Evolutionary conservation across 352 stramenopile genomes (phyloP), one percentile per base, ranked within the genome.

Genomic region (Phytophthora tentaculata): DNA sequence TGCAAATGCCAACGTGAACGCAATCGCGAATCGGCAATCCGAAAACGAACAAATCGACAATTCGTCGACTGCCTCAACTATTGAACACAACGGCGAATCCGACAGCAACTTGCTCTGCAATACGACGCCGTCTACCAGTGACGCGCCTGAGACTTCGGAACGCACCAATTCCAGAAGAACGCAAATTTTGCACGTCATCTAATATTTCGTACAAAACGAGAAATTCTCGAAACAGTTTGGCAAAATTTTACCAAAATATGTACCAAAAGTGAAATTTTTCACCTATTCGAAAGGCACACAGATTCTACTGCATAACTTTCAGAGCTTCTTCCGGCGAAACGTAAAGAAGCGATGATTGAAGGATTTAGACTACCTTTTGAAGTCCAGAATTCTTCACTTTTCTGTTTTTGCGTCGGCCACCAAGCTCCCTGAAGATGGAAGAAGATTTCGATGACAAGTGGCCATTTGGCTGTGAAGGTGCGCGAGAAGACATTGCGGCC

Each of bases 21-120:
- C 64, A 22, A 75, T 64, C 13, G 62, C 68, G 23, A 72, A 67
- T 24, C 54, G 45, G 8, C 58, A 69, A 24, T 50, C 51, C 9
- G 52, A 69, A 22, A n/a, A 24, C 22, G 17, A 54, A 3, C 52
- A 37, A 37, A 9, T 20, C 14, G 32, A 59, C 7, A 49, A 1
- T 7, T 23, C 48, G 26, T 54, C 48, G 16, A 54, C 48, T 23
- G 23, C 14, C 23, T 10, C 23, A n/a, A 61, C 55, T 24, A 45
- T 32, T 10, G 41, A 53, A 20, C 39, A 52, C 26, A 44, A 45
- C 9, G 37, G 22, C 5, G 23, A 8, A 29, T 37, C 28, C 10
- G 29, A 37, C 20, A 52, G 19, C 50, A 63, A 49, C n/a, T 47
- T 50, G 28, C 41, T 68, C 10, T 64, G 60, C 32, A 69, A 37